phyloP scores from a whole-genome alignment of 371 early-diverging fungal species.

The Zopfochytrium polystomum region DNA sequence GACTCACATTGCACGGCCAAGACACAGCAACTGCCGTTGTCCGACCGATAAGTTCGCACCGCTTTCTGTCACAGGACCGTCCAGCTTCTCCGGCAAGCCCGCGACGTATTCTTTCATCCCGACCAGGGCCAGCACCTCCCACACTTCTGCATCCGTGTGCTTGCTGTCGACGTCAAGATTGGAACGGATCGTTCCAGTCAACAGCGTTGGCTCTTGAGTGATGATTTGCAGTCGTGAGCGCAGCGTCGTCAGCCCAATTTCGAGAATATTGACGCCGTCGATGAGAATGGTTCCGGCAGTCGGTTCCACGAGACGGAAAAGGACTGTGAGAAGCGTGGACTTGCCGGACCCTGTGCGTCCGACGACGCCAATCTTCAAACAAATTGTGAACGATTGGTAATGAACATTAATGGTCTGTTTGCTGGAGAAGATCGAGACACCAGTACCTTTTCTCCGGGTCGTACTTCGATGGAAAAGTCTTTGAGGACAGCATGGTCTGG shows the following conservation, averaged over 20 bases:
- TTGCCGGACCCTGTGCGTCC: no score
- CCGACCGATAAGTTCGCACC: slow-evolving; percentile 48
- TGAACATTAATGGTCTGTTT: no score
- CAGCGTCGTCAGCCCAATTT: slow-evolving; percentile 75
- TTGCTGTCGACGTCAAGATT: slow-evolving; percentile 32
- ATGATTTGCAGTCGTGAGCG: slow-evolving; percentile 62
- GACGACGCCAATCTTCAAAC: slow-evolving; percentile 82
- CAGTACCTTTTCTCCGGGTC: slow-evolving; percentile 33
- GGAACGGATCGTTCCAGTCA: slow-evolving; percentile 48
- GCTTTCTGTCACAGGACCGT: slow-evolving; percentile 29
- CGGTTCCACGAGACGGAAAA: no score
- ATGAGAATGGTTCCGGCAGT: slow-evolving; percentile 67
- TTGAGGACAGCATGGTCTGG: slow-evolving; percentile 30
- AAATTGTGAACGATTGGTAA: no score
- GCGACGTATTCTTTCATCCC: slow-evolving; percentile 36
- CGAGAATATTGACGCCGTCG: slow-evolving; percentile 81
- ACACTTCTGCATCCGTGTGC: no score
- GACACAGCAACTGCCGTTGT: slow-evolving; percentile 53
- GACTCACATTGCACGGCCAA: no score
- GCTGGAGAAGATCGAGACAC: no score
- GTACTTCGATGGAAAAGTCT: slow-evolving; percentile 13
- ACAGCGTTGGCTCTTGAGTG: no score
- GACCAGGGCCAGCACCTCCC: slow-evolving; percentile 31
- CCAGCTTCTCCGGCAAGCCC: slow-evolving; percentile 28
- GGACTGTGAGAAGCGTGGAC: slow-evolving; percentile 79